Evolutionary conservation across 2,329 filamentous ascomycete species (phyloP), one percentile per base, ranked within the genome.

Genomic region (Thielaviopsis euricoi): DNA sequence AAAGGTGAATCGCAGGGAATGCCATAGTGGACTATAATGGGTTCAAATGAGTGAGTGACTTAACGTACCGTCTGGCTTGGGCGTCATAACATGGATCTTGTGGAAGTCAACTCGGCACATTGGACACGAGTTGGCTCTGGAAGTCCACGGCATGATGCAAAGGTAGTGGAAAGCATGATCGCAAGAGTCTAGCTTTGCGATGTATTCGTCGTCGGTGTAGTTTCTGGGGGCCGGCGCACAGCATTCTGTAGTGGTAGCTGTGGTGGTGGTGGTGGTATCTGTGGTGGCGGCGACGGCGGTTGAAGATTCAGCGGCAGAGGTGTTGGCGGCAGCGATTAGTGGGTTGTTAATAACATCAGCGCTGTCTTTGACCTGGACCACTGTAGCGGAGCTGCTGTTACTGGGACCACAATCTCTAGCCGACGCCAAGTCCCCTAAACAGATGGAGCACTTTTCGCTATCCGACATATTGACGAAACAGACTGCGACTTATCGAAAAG

Each of bases 61-160:
- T n/a, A 59, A 76, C 81, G 72, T 79, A 93, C 89, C 88, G 76
- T 88, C 86, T 66, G 89, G 57, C 73, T 64, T 78, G 81, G 54
- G 58, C 29, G 54, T 59, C 23, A 53, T 55, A 61, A 98, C 83
- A 68, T 93, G 83, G 63, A 98, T 90, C 65, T 85, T 74, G 71
- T 97, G 91, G 74, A 98, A 97, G 62, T 80, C 82, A 65, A 88
- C 86, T 64, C 93, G 87, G 72, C 93, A 98, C 70, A 98, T 95
- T 52, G 93, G 93, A 71, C 93, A 98, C 68, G 90, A 96, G 72
- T 97, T 98, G 62, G 93, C 91, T 70, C 94, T 86, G 71, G 94
- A 88, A 52, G 91, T 89, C 93, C 93, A 98, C 64, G 89, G 88
- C 65, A 86, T 86, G 64, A 98, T 78, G 71, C 93, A 98, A 56